These are phyloP conservation scores for Areca catechu DNA, from an alignment of 176 grass and related monocot species.

Conservation along the genomic window DNA sequence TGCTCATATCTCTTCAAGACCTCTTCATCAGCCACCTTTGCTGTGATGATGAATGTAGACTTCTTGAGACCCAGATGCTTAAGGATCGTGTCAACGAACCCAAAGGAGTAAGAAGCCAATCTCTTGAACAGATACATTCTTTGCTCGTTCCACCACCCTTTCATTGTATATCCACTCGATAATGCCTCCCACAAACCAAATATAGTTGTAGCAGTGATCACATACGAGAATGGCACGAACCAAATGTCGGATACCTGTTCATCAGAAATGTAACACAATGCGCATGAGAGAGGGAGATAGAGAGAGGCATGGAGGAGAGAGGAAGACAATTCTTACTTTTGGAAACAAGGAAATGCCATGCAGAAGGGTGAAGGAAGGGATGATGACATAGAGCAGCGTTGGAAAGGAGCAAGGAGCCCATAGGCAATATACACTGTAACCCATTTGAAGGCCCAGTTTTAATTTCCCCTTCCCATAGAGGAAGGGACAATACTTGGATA, in stretches of 20 bases:
- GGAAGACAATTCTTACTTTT: slow-evolving; percentile 1
- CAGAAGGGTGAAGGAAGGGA: slow-evolving; percentile 4
- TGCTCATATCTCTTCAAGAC: slow-evolving; percentile 22
- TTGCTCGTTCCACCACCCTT: slow-evolving; percentile 18
- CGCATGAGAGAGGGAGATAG: neutral
- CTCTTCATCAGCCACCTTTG: slow-evolving; percentile 21
- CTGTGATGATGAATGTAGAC: slow-evolving; percentile 4
- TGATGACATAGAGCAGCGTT: neutral
- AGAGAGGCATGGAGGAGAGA: no score
- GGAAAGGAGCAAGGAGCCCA: slow-evolving; percentile 19
- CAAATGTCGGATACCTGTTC: slow-evolving; percentile 5
- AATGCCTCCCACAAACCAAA: slow-evolving; percentile 2
- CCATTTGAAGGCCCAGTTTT: slow-evolving; percentile 4
- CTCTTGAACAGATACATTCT: slow-evolving; percentile 17
- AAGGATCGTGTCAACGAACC: neutral
- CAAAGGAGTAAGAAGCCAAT: slow-evolving; percentile 17
- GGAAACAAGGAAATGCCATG: slow-evolving; percentile 13
- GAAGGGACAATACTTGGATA: slow-evolving; percentile 18
- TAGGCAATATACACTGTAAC: slow-evolving; percentile 1
- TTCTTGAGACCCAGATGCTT: neutral
- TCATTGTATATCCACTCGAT: neutral
- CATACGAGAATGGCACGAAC: slow-evolving; percentile 11
- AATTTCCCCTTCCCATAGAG: slow-evolving; percentile 3
- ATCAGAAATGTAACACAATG: neutral
- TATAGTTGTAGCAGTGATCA: neutral